A percentile compares a stretch with the other conserved stretches of the same genome.
These are phyloP conservation scores for Aureobasidium zeae DNA, from an alignment of 2,329 filamentous ascomycete species.

Conservation along the genomic window DNA sequence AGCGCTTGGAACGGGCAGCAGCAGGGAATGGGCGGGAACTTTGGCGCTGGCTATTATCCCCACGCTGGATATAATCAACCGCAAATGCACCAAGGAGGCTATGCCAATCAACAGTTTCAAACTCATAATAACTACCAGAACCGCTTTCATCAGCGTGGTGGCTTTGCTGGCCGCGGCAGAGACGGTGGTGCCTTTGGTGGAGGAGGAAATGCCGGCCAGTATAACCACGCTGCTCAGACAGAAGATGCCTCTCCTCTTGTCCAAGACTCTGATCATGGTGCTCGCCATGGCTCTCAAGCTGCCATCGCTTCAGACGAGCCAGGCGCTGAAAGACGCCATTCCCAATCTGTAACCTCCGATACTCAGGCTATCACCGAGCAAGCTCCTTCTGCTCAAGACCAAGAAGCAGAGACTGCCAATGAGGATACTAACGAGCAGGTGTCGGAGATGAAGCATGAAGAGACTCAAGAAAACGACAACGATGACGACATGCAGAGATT, in stretches of 20 bases:
- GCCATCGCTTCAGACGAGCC: background rate
- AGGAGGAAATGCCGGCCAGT: constrained; percentile 23
- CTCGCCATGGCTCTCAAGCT: constrained; percentile 6
- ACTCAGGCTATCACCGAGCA: background rate
- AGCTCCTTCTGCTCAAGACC: background rate
- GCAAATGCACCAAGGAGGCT: constrained; percentile 34
- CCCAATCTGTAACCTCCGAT: constrained; percentile 4
- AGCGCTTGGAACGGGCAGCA: constrained; percentile 61
- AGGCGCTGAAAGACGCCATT: constrained; percentile 5
- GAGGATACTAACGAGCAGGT: constrained; percentile 8
- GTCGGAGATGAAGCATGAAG: background rate
- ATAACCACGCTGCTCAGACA: constrained; percentile 19
- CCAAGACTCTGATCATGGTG: constrained; percentile 3
- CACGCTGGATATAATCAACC: constrained; percentile 46
- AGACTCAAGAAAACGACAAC: background rate
- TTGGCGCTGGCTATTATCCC: constrained; percentile 52
- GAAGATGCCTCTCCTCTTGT: constrained; percentile 3
- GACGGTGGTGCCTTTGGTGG: constrained; percentile 24
- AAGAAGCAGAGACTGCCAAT: constrained; percentile 4
- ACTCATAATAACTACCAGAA: constrained; percentile 53
- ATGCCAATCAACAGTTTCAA: constrained; percentile 41
- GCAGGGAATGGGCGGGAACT: constrained; percentile 64
- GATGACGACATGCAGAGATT: constrained; percentile 8
- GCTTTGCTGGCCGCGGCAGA: constrained; percentile 35
- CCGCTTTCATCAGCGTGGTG: constrained; percentile 63